These are phyloP conservation scores for Strigomonas galati DNA, from an alignment of 208 protist species.

Conservation along the genomic window DNA sequence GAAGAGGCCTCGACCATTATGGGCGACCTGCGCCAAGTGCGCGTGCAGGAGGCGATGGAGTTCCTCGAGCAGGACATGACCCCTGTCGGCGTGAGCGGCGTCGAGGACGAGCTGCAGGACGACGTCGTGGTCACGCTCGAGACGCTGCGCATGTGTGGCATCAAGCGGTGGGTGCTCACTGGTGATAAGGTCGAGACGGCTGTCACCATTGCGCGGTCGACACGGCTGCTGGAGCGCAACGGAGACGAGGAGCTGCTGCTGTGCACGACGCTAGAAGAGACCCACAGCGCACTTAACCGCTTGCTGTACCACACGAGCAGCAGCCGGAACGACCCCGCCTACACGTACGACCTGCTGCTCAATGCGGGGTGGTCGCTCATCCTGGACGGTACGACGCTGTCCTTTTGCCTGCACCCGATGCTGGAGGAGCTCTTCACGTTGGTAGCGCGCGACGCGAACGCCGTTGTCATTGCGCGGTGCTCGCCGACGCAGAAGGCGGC, in stretches of 20 bases:
- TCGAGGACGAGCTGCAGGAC: conserved; percentile 98
- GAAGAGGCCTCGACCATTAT: conserved; percentile 50
- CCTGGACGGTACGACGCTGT: conserved; percentile 73
- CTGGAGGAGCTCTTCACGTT: conserved; percentile 42
- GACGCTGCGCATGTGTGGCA: conserved; percentile 95
- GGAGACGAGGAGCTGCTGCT: conserved; percentile 58
- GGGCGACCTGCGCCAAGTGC: conserved; percentile 40
- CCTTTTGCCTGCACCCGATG: conserved; percentile 45
- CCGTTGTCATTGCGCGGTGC: conserved; percentile 96
- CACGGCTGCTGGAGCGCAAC: conserved; percentile 83
- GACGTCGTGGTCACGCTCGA: conserved; percentile 93
- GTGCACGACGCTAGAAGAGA: conserved; percentile 33
- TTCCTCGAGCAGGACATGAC: conserved; percentile 89
- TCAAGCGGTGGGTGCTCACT: conserved; percentile 99
- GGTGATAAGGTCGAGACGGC: conserved; percentile 98
- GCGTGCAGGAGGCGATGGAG: conserved; percentile 71
- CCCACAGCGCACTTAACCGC: conserved; percentile 29
- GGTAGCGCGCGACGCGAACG: conserved; percentile 62
- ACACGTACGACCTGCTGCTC: not conserved
- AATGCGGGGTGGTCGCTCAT: conserved; percentile 57
- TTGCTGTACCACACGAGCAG: conserved; percentile 13
- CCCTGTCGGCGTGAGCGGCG: conserved; percentile 94
- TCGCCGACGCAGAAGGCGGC: conserved; percentile 98
- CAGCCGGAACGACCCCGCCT: not conserved
- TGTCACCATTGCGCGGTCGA: conserved; percentile 93